phyloP scores from a whole-genome alignment of 345 rosid species.

The Excoecaria cochinchinensis region DNA sequence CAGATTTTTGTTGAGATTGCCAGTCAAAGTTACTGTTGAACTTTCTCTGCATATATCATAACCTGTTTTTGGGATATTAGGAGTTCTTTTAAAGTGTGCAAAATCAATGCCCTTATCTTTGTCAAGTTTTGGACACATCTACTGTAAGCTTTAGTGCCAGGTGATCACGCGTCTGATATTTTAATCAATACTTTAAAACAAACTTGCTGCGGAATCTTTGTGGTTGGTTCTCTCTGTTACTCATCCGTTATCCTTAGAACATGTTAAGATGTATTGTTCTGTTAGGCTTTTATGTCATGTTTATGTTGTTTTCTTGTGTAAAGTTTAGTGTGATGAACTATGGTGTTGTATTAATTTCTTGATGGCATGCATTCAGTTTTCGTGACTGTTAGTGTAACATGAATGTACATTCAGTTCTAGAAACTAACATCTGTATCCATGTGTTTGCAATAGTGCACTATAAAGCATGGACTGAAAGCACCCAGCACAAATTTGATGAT shows the following conservation, averaged over 20 bases:
- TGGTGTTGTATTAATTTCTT: background rate
- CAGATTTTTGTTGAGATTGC: too few relatives aligned
- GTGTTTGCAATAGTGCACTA: constrained; percentile 61
- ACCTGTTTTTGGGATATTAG: background rate
- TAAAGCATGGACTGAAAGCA: constrained; percentile 77
- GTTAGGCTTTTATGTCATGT: background rate
- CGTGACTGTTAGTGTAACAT: background rate
- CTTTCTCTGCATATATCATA: background rate
- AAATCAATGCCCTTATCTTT: background rate
- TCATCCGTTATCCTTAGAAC: background rate
- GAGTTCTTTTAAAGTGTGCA: background rate
- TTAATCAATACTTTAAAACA: background rate
- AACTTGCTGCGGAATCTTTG: background rate
- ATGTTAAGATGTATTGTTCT: background rate
- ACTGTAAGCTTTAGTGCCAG: background rate
- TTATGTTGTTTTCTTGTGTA: background rate
- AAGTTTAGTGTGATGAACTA: background rate
- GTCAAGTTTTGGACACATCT: background rate
- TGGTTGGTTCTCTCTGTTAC: background rate
- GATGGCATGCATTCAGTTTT: background rate
- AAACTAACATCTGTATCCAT: constrained; percentile 17
- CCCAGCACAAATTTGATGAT: constrained; percentile 86
- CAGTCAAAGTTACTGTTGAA: background rate
- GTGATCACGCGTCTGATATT: background rate
- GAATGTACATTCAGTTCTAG: background rate